phyloP scores from a whole-genome alignment of 2,329 filamentous ascomycete genomes.

The Botryotinia calthae region DNA sequence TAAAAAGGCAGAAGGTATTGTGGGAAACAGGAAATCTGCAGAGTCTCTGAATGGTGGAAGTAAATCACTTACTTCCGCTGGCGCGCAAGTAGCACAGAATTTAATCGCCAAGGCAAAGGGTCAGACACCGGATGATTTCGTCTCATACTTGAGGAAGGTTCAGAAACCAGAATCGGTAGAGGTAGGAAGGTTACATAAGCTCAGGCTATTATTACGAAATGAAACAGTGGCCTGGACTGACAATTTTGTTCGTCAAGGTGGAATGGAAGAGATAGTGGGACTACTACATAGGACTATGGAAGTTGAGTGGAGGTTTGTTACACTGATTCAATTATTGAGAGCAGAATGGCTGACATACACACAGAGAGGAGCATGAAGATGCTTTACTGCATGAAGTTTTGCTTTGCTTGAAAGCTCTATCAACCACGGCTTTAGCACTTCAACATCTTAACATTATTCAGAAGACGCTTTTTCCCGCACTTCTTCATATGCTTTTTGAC shows the following conservation, averaged over 20 bases:
- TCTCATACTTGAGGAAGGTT: conserved; percentile 77
- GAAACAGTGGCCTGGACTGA: conserved; percentile 97
- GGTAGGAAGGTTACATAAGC: conserved; percentile 92
- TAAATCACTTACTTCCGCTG: conserved; percentile 52
- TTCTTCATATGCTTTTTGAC: conserved; percentile 88
- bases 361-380: conserved; percentile 92
- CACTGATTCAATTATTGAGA: conserved; percentile 42
- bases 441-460: conserved; percentile 79
- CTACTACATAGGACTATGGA: conserved; percentile 89
- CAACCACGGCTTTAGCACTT: conserved; percentile 84
- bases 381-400: conserved; percentile 87
- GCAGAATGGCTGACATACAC: conserved; percentile 25
- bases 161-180: conserved; percentile 81
- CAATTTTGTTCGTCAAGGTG: conserved; percentile 81
- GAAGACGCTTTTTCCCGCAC: conserved; percentile 75
- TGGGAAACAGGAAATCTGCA: conserved; percentile 68
- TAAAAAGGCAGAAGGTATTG: conserved; percentile 62
- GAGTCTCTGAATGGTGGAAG: conserved; percentile 65
- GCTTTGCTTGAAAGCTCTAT: conserved; percentile 89
- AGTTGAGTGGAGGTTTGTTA: conserved; percentile 85
- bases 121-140: conserved; percentile 77
- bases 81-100: conserved; percentile 54
- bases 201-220: conserved; percentile 83
- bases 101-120: conserved; percentile 69
- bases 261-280: conserved; percentile 87